Evolutionary conservation across 345 rosid genomes (phyloP), one percentile per base, ranked within the genome.

Genomic region (Passiflora organensis): DNA sequence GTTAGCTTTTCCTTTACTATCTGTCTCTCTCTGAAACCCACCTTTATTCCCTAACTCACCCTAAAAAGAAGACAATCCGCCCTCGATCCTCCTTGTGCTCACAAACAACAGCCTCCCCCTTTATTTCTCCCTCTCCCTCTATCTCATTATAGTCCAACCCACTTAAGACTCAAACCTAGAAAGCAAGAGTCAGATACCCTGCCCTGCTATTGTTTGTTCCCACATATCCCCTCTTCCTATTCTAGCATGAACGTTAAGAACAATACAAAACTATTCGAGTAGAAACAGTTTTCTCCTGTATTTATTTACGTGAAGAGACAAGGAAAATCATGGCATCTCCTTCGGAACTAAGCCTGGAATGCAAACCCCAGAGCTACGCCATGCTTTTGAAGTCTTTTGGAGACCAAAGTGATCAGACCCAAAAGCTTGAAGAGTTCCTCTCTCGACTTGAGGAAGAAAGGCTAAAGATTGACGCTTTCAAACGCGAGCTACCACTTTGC

Each of bases 401-500:
- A 19, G 93, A 87, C n/a, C 82, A 75, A 16, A 66, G 41, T 19
- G 82, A 80, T 52, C 89, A 85, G 15, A 75, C 86, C 41, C 96
- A 79, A 38, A 83, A 78, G 78, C 93, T 94, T 6, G 96, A 89
- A 77, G 96, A 94, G 45, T 73, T 83, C 68, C 85, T 94, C 18
- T 62, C 82, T 62, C 82, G 70, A 36, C 97, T 94, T 18, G 97
- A 94, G 54, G 96, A 89, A 57, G 99, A 94, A 65, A 80, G 95
- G 36, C 80, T 83, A 63, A 94, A 94, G 88, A 89, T 94, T 53
- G 99, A 94, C 60, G 99, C 95, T 21, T 87, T 94, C 78, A 94
- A 94, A 71, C 95, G 99, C 9, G 99, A 94, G 72, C 87, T 94
- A 20, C 99, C 99, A 1, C 97, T 94, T 63, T 94, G 99, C 90